Conservation (phyloP, 169 alveolate genomes). For the Pseudocohnilembus persalinus region DNA sequence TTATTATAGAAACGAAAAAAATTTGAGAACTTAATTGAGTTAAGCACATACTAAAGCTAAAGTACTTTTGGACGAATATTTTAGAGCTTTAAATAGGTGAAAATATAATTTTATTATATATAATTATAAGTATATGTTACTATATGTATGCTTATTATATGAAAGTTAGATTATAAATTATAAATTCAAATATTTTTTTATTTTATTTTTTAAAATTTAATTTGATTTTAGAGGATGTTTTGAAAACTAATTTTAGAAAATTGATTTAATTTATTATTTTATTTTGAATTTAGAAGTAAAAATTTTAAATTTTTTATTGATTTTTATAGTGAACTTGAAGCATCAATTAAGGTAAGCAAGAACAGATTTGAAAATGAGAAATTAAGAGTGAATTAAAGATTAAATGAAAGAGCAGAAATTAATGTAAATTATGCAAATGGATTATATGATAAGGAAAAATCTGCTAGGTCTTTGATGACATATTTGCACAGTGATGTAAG, state of each 20-base stretch:
- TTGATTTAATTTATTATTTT: too few relatives aligned
- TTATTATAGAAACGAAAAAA: not conserved
- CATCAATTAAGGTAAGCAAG: not conserved
- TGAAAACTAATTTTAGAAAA: too few relatives aligned
- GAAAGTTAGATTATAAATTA: too few relatives aligned
- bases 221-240: too few relatives aligned
- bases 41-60: not conserved
- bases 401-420: not conserved
- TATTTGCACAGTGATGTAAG: not conserved
- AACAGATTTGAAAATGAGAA: not conserved
- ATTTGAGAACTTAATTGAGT: not conserved
- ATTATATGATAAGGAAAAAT: not conserved
- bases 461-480: not conserved
- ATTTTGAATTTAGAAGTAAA: too few relatives aligned
- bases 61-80: not conserved
- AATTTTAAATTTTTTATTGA: too few relatives aligned
- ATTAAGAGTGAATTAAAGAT: too few relatives aligned
- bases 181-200: too few relatives aligned
- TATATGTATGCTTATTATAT: too few relatives aligned
- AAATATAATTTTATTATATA: too few relatives aligned
- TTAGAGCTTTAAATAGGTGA: not conserved
- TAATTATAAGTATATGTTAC: too few relatives aligned
- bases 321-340: not conserved
- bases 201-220: too few relatives aligned
- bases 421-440: not conserved